Evolutionary conservation across 2,329 filamentous ascomycete species (phyloP), one percentile per base, ranked within the genome.

Genomic region (Cercospora nicotianae): DNA sequence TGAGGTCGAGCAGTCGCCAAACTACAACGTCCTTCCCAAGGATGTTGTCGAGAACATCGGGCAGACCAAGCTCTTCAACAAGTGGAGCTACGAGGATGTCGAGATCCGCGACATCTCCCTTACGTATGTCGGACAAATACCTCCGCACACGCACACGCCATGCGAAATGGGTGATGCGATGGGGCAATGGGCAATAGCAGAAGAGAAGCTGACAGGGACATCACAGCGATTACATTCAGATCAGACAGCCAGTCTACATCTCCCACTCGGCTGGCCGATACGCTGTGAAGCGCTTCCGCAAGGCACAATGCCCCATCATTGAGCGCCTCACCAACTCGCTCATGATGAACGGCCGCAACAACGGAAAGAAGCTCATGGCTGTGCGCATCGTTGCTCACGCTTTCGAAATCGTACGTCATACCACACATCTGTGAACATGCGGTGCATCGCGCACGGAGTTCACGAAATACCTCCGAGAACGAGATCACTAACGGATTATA

Each of bases 311-410:
- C 92, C 95, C 95, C 80, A 98, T 99, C 90, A 97, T 99, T 83
- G 95, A 99, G 92, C 94, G 95, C 84, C 91, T 99, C 79, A 99
- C 95, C 89, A 99, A 99, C 92, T 98, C 95, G 70, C 91, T 99
- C 83, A 99, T 99, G 96, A 98, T 98, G 94, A 97, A 99, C 91
- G 95, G 95, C 86, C 95, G 95, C 87, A 99, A 99, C 92, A 99
- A 97, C 92, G 95, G 95, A 86, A 99, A 99, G 92, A 99, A 99
- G 93, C 90, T 98, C 82, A 97, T 96, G 94, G 96, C 95, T 82
- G 94, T 98, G 84, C 93, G 95, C 86, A 99, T 99, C 79, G 94
- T 99, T 80, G 94, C 94, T 78, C 95, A 99, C 89, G 86, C 94
- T 80, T 99, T 99, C 86, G 96, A 99, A 89, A 99, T 99, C 83